These are phyloP conservation scores for Echeveria elegans DNA, from an alignment of 164 flowering plant genomes.

Conservation along the genomic window DNA sequence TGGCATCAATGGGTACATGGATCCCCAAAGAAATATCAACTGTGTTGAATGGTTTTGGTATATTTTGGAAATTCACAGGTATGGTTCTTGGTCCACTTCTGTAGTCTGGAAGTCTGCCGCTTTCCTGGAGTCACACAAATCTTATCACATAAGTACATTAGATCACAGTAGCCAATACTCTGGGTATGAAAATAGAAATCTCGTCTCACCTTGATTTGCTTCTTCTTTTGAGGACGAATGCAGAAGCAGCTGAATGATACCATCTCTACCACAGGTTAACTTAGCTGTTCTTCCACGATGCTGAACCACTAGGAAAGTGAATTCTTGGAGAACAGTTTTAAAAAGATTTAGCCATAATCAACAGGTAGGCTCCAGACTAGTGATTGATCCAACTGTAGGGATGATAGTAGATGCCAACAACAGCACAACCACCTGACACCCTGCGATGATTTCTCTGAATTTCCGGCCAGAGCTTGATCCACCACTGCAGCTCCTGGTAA, in stretches of 20 bases:
- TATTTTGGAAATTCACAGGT: slow-evolving; percentile 32
- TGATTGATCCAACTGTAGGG: slow-evolving; percentile 2
- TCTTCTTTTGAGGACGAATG: slow-evolving; percentile 35
- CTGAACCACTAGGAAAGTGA: slow-evolving; percentile 2
- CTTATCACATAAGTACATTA: not conserved
- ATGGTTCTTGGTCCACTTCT: slow-evolving; percentile 22
- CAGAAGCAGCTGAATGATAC: slow-evolving; percentile 41
- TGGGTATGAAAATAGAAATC: slow-evolving; percentile 1
- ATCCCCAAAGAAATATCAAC: slow-evolving; percentile 16
- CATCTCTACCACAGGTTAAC: slow-evolving; percentile 20
- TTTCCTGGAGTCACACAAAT: slow-evolving; percentile 14
- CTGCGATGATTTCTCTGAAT: not conserved
- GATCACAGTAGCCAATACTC: not conserved
- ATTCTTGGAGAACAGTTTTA: slow-evolving; percentile 12
- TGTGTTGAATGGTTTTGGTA: slow-evolving; percentile 17
- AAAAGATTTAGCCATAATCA: slow-evolving; percentile 66
- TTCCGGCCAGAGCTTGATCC: not conserved
- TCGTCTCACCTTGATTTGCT: slow-evolving; percentile 46
- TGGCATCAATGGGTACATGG: slow-evolving; percentile 24
- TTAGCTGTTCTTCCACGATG: not conserved
- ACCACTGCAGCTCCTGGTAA: not conserved
- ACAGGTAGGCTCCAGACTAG: slow-evolving; percentile 56
- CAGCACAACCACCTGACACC: not conserved
- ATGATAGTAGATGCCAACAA: not conserved
- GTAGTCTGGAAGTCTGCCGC: slow-evolving; percentile 12